Conservation (phyloP, 2,329 filamentous ascomycete genomes). For the Arthrobotrys musiformis region DNA sequence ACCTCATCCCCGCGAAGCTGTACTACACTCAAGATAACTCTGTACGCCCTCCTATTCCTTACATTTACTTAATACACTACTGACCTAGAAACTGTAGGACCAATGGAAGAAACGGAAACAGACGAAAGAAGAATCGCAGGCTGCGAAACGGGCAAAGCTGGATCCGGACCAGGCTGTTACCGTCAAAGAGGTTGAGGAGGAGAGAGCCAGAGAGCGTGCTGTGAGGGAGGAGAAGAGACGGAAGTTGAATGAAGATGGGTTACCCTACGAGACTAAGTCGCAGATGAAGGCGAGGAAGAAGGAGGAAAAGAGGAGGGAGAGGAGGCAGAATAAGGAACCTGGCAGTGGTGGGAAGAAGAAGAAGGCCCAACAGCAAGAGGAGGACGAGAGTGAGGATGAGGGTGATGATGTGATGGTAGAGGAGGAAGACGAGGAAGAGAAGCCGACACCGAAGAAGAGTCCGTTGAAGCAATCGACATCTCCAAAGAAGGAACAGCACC, state of each 20-base stretch:
- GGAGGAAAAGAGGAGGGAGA: conserved; percentile 59
- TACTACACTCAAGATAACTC: conserved; percentile 88
- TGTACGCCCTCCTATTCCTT: conserved; percentile 69
- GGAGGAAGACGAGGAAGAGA: conserved; percentile 5
- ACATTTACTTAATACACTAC: too few relatives aligned
- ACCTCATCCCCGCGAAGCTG: conserved; percentile 86
- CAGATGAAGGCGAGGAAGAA: conserved; percentile 67
- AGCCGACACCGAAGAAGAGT: conserved; percentile 29
- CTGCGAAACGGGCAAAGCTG: conserved; percentile 86
- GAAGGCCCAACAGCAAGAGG: not conserved
- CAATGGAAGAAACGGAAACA: conserved; percentile 97
- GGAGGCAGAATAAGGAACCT: conserved; percentile 32
- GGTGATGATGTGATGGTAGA: not conserved
- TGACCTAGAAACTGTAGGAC: conserved; percentile 72
- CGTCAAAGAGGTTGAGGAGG: conserved; percentile 92
- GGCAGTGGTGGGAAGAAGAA: not conserved
- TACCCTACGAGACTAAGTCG: conserved; percentile 64
- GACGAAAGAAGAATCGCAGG: conserved; percentile 85
- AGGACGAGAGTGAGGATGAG: too few relatives aligned
- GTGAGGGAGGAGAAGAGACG: conserved; percentile 68
- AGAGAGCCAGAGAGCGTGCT: conserved; percentile 84
- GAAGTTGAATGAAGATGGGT: conserved; percentile 62
- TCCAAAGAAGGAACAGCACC: conserved; percentile 34
- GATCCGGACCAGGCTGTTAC: conserved; percentile 85
- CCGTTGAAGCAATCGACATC: conserved; percentile 16